Evolutionary conservation across 1,284 basidiomycete genomes (phyloP).

Genomic region (Cryptococcus sp.): DNA sequence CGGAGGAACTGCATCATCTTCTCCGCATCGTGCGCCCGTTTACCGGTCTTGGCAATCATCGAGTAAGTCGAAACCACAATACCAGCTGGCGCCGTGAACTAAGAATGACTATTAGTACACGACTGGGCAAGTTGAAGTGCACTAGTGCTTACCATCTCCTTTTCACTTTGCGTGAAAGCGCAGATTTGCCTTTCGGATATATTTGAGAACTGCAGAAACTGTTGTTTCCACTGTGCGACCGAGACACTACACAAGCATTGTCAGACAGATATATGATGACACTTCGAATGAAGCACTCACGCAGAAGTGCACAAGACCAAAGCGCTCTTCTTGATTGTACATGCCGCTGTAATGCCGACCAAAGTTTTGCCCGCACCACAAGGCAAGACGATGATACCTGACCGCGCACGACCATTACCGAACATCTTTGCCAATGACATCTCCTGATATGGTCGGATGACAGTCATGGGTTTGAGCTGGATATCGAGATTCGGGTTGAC

Average conservation of each 20-base stretch:
- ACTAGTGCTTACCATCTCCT: conserved; percentile 72
- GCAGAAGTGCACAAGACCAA: conserved; percentile 96
- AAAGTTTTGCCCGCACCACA: conserved; percentile 99
- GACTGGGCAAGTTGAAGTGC: not conserved
- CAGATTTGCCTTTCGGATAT: conserved; percentile 92
- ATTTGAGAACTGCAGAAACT: conserved; percentile 97
- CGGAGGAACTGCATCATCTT: conserved; percentile 99
- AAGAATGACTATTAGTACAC: conserved; percentile 4
- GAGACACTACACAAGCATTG: conserved; percentile 67
- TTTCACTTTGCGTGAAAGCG: conserved; percentile 93
- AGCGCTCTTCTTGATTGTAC: conserved; percentile 98
- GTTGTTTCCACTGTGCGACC: conserved; percentile 96
- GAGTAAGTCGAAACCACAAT: conserved; percentile 97
- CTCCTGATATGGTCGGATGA: conserved; percentile 95
- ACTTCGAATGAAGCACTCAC: conserved; percentile 59
- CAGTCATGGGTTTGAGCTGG: conserved; percentile 92
- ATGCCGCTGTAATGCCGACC: conserved; percentile 97
- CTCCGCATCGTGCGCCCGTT: conserved; percentile 92
- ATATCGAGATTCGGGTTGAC: conserved; percentile 93
- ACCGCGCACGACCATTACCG: conserved; percentile 94
- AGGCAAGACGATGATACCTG: conserved; percentile 97
- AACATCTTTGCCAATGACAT: conserved; percentile 98
- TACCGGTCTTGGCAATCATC: conserved; percentile 96
- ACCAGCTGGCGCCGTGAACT: conserved; percentile 80
- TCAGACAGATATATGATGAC: not conserved